Conservation (phyloP, 306 rosid genomes). For the Cicer chorassanicum region DNA sequence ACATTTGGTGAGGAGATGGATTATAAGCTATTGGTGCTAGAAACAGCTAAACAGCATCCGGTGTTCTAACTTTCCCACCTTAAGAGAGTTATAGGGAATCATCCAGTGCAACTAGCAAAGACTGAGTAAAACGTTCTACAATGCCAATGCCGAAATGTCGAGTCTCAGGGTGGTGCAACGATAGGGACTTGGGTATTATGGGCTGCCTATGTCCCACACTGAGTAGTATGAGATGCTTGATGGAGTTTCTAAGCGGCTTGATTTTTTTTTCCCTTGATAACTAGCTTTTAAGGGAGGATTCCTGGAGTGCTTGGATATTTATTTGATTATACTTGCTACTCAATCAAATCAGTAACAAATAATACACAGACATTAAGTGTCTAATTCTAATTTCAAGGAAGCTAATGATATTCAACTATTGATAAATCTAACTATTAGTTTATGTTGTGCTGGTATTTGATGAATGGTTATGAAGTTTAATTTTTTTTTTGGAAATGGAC, state of each 20-base stretch:
- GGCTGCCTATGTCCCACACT: not conserved
- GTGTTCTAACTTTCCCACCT: too few relatives aligned
- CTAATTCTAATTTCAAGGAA: not conserved
- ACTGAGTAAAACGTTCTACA: too few relatives aligned
- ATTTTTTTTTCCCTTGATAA: not conserved
- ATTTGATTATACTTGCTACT: not conserved
- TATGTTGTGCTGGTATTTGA: constrained; percentile 34
- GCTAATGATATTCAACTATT: not conserved
- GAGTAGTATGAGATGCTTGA: not conserved
- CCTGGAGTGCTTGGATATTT: not conserved
- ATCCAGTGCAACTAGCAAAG: too few relatives aligned
- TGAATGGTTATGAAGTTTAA: constrained; percentile 21
- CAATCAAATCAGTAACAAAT: not conserved
- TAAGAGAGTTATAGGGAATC: too few relatives aligned
- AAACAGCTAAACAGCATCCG: too few relatives aligned
- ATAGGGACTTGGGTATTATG: not conserved
- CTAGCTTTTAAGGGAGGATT: not conserved
- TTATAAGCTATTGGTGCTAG: too few relatives aligned
- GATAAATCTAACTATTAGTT: not conserved
- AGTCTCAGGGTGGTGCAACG: too few relatives aligned
- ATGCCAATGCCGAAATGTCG: too few relatives aligned
- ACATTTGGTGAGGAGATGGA: too few relatives aligned
- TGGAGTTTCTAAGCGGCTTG: not conserved
- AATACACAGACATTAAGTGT: not conserved
- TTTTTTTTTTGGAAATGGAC: constrained; percentile 24